Evolutionary conservation across 108 stramenopile species (phyloP), one percentile per base, ranked within the genome.

Genomic region (Skeletonema costatum): DNA sequence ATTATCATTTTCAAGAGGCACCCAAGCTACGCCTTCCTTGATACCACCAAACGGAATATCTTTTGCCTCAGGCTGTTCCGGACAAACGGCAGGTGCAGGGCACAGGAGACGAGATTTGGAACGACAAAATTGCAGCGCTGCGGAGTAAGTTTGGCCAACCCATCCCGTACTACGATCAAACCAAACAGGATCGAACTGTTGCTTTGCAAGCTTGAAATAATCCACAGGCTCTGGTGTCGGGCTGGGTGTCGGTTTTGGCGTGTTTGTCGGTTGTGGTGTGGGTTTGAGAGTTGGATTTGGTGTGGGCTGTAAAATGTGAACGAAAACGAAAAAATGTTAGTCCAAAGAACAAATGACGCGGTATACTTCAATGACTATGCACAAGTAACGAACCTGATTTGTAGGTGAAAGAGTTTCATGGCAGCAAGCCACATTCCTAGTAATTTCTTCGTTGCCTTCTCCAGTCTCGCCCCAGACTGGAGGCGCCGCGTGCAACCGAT

Each of bases 351-450:
- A 14, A 51, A 51, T 51, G 25, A 56, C 53, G 10, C 10, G 53
- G 4, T 8, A 25, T 25, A 25, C 2, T 25, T 29, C 53, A 56
- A 56, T 56, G 6, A 7, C 5, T 19, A n/a, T 29, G 10, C 3
- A 4, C 44, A 12, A 25, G 25, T 56, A 1, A 56, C 53, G 53
- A 21, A 56, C 53, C 53, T 56, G 53, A 9, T 9, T 56, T 29
- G 53, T 56, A 29, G 53, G 21, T 25, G 53, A 6, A 5, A 1
- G 53, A 3, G 53, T n/a, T 25, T 77, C 76, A 17, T 42, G 61
- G n/a, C 76, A 77, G 31, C 76, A 77, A n/a, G 64, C 33, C 21
- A 81, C 70, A 36, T 75, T 64, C 21, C 70, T 29, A 53, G 80
- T 81, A 10, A 81, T 60, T 48, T 75, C 74, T 46, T 75, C 74